Percentiles rank a stretch among this genome's conserved stretches.
Evolutionary conservation across 1,284 basidiomycete species (phyloP).

Genomic region (Apiotrichum montevideense): DNA sequence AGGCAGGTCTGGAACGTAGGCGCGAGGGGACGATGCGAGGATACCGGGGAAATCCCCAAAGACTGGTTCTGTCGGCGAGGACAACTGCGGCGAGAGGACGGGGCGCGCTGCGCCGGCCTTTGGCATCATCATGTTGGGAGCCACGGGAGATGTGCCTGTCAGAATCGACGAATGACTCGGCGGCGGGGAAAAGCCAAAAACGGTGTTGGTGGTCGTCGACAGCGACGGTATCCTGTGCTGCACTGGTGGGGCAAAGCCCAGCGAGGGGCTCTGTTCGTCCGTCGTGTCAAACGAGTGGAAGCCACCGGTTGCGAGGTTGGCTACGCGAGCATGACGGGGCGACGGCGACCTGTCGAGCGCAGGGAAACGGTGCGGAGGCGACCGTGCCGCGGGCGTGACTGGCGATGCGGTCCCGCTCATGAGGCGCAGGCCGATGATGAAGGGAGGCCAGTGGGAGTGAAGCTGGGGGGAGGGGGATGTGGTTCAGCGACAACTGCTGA

Average conservation of each 20-base stretch:
- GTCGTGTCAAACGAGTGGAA: constrained; percentile 6
- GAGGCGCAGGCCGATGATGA: not conserved
- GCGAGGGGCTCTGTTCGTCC: not conserved
- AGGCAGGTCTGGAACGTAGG: not conserved
- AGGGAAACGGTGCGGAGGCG: not conserved
- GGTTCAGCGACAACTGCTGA: not conserved
- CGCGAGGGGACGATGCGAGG: constrained; percentile 23
- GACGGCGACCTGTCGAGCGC: constrained; percentile 5
- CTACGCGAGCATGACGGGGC: constrained; percentile 12
- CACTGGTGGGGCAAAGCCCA: not conserved
- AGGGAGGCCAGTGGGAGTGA: not conserved
- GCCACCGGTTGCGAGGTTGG: constrained; percentile 4
- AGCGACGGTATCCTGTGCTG: not conserved
- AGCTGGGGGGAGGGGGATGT: too few species aligned
- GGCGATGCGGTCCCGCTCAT: constrained; percentile 6
- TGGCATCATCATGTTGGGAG: constrained; percentile 1
- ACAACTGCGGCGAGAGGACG: constrained; percentile 6
- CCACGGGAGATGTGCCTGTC: constrained; percentile 1
- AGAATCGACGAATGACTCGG: not conserved
- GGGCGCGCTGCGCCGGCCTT: constrained; percentile 9
- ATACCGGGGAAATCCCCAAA: constrained; percentile 6
- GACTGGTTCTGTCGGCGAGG: not conserved
- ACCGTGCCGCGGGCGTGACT: not conserved
- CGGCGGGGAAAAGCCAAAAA: constrained; percentile 5
- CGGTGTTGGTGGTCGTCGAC: not conserved